Conservation (phyloP, 345 rosid species). For the Syzygium jambos region DNA sequence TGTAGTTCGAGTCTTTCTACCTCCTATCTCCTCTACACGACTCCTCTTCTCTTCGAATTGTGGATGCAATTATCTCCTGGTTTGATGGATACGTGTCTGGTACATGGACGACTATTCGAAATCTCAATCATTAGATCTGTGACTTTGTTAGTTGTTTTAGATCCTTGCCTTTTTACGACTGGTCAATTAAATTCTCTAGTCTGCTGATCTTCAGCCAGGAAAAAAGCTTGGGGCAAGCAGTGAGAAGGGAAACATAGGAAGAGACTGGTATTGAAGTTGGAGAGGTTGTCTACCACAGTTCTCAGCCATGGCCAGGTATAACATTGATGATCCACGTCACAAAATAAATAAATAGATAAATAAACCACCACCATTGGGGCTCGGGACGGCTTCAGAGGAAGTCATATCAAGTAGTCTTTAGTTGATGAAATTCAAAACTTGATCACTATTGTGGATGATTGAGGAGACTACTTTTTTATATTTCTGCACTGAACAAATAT, state of each 20-base stretch:
- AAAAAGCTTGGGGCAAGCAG: conserved; percentile 98
- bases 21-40: not conserved
- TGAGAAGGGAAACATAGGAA: conserved; percentile 92
- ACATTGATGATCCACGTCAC: not conserved
- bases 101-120: not conserved
- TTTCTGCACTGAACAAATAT: not conserved
- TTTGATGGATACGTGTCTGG: not conserved
- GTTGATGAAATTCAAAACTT: not conserved
- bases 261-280: conserved; percentile 97
- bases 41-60: not conserved
- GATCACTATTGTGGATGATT: not conserved
- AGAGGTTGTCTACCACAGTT: conserved; percentile 84
- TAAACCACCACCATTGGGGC: not conserved
- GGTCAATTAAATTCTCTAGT: not conserved
- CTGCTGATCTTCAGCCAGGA: conserved; percentile 60
- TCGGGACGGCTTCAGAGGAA: not conserved
- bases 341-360: not conserved
- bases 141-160: not conserved
- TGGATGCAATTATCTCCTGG: not conserved
- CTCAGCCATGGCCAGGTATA: conserved; percentile 99
- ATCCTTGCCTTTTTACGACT: not conserved
- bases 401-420: not conserved
- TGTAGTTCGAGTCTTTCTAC: not conserved
- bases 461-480: not conserved
- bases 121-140: not conserved